Evolutionary conservation across 1,284 basidiomycete species (phyloP).

Genomic region (Ustilago loliicola): DNA sequence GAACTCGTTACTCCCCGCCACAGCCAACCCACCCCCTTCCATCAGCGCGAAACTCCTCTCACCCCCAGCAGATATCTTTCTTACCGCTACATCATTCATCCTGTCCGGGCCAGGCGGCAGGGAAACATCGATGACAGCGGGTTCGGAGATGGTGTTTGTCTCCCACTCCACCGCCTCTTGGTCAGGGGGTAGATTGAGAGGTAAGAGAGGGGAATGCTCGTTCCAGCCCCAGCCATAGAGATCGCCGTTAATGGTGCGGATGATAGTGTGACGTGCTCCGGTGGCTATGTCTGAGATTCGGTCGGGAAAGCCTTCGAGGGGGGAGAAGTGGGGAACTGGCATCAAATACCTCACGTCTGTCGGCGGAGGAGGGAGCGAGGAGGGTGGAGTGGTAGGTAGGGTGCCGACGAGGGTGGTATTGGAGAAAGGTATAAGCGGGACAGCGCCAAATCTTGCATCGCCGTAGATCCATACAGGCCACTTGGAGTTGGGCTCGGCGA

Average conservation of each 20-base stretch:
- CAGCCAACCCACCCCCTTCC: background rate
- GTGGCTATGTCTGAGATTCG: background rate
- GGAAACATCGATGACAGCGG: constrained; percentile 13
- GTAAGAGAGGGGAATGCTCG: constrained; percentile 19
- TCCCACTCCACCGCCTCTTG: background rate
- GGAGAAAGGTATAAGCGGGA: constrained; percentile 15
- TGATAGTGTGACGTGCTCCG: constrained; percentile 28
- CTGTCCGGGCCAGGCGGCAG: background rate
- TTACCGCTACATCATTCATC: background rate
- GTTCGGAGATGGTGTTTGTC: constrained; percentile 17
- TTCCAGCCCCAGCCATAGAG: constrained; percentile 54
- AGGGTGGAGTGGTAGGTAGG: background rate
- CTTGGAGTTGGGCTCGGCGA: constrained; percentile 4
- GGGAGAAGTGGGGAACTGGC: constrained; percentile 25
- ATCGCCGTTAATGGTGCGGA: constrained; percentile 23
- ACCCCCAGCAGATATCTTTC: constrained; percentile 3
- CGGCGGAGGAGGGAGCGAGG: background rate
- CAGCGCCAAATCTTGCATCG: constrained; percentile 34
- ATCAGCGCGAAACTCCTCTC: constrained; percentile 18
- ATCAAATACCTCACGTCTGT: constrained; percentile 19
- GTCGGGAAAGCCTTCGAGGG: constrained; percentile 3
- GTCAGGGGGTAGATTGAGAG: background rate
- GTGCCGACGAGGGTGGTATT: constrained; percentile 1
- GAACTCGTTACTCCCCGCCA: constrained; percentile 28
- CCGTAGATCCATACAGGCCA: constrained; percentile 30